phyloP scores from a whole-genome alignment of 441 rosid species.

The Isatis lusitanica region DNA sequence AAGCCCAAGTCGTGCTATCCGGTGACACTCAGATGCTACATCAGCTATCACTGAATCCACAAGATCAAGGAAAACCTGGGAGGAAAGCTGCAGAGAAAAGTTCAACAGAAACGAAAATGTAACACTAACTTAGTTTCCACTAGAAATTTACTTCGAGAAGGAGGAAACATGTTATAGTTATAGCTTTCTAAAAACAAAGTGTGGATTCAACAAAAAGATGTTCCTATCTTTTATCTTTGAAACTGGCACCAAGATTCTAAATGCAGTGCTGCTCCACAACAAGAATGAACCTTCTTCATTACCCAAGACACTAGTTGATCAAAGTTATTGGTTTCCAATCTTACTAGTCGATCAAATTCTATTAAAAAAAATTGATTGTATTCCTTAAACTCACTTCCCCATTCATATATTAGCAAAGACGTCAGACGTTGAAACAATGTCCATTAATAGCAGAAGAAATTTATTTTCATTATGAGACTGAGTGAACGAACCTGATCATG shows the following conservation, averaged over 20 bases:
- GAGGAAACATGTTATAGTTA: not conserved
- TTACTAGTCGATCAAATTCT: not conserved
- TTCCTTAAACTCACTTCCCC: no score
- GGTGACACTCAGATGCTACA: slow-evolving; percentile 96
- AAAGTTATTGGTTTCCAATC: not conserved
- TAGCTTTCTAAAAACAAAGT: not conserved
- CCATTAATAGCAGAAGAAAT: not conserved
- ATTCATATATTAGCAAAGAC: not conserved
- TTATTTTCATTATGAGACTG: not conserved
- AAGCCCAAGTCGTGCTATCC: slow-evolving; percentile 80
- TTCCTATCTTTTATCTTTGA: not conserved
- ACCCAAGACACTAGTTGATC: not conserved
- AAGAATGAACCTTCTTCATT: not conserved
- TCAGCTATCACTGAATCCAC: slow-evolving; percentile 87
- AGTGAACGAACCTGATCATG: slow-evolving; percentile 18
- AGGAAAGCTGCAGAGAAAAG: slow-evolving; percentile 52
- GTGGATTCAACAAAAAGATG: not conserved
- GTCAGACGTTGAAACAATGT: not conserved
- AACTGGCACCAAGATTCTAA: not conserved
- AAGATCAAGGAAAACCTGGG: slow-evolving; percentile 67
- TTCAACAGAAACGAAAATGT: not conserved
- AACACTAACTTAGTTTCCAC: slow-evolving; percentile 16
- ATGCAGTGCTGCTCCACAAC: not conserved
- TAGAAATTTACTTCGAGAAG: not conserved
- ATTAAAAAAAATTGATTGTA: no score